These are phyloP conservation scores for Oryza punctata DNA, from an alignment of 176 grass and related monocot species.

Conservation along the genomic window DNA sequence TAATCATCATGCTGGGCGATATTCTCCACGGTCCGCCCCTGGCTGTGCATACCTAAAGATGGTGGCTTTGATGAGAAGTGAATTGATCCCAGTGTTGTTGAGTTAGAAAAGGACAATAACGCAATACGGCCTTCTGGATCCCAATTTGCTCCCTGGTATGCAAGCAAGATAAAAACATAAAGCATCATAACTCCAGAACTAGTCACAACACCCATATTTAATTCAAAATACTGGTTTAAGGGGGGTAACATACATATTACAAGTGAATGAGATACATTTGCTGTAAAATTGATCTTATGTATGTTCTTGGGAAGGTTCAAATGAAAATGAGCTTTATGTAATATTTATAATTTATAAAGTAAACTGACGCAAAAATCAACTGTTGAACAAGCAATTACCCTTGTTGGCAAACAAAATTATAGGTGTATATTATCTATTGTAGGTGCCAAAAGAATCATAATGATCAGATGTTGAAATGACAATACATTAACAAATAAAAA, in stretches of 20 bases:
- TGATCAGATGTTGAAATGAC: neutral
- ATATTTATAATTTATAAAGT: slow-evolving; percentile 15
- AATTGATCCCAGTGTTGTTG: slow-evolving; percentile 80
- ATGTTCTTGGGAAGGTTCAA: neutral
- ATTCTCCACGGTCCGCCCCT: too few relatives aligned
- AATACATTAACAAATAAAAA: slow-evolving; percentile 24
- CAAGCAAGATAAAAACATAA: slow-evolving; percentile 38
- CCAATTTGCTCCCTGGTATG: slow-evolving; percentile 80
- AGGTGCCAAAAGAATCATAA: neutral
- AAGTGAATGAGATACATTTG: slow-evolving; percentile 4
- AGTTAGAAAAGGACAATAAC: slow-evolving; percentile 85
- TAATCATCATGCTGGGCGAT: too few relatives aligned
- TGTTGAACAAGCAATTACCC: neutral
- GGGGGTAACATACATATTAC: neutral
- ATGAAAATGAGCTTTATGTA: neutral
- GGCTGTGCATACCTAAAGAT: slow-evolving; percentile 61
- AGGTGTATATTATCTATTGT: neutral
- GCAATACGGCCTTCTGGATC: slow-evolving; percentile 81
- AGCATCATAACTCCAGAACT: neutral
- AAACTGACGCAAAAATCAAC: neutral
- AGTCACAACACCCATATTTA: neutral
- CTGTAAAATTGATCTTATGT: neutral
- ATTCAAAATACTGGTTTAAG: slow-evolving; percentile 6
- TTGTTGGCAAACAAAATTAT: slow-evolving; percentile 7
- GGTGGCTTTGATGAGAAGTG: slow-evolving; percentile 89